phyloP scores from a whole-genome alignment of 768 basidiomycete genomes.

The Podaxis carcinomalis region DNA sequence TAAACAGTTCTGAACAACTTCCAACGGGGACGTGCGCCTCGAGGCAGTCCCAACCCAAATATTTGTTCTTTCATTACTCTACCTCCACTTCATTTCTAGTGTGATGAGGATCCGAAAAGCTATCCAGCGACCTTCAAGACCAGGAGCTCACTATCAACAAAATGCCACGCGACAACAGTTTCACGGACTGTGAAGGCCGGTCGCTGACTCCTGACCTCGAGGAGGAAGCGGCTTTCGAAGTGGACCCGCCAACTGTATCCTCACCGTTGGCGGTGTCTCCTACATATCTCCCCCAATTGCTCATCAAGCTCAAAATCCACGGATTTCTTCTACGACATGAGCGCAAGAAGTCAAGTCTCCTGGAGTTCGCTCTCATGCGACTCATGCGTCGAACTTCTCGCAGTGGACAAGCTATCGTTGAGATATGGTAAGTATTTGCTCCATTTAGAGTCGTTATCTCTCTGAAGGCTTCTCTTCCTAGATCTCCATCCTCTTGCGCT shows the following conservation, averaged over 20 bases:
- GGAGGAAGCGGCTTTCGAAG: conserved; percentile 28
- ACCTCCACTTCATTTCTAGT: not conserved
- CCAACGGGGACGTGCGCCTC: not conserved
- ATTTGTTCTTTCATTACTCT: not conserved
- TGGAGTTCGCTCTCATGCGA: not conserved
- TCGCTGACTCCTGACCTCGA: conserved; percentile 64
- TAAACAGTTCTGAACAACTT: not conserved
- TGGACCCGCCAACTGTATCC: not conserved
- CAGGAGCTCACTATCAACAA: not conserved
- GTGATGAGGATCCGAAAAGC: too few relatives aligned
- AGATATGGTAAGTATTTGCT: not conserved
- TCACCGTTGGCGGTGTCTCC: not conserved
- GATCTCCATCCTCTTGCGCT: conserved; percentile 69
- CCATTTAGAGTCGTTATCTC: not conserved
- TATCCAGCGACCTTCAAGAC: too few relatives aligned
- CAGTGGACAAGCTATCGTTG: conserved; percentile 9
- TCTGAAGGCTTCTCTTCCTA: conserved; percentile 18
- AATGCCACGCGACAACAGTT: conserved; percentile 68
- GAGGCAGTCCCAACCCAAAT: not conserved
- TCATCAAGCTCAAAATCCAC: not conserved
- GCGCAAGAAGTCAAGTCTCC: not conserved
- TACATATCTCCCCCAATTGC: not conserved
- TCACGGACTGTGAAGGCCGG: conserved; percentile 60
- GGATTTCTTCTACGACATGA: not conserved
- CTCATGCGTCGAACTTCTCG: not conserved